Evolutionary conservation across 768 basidiomycete genomes (phyloP), one percentile per base, ranked within the genome.

Genomic region (Calvatia gigantea): DNA sequence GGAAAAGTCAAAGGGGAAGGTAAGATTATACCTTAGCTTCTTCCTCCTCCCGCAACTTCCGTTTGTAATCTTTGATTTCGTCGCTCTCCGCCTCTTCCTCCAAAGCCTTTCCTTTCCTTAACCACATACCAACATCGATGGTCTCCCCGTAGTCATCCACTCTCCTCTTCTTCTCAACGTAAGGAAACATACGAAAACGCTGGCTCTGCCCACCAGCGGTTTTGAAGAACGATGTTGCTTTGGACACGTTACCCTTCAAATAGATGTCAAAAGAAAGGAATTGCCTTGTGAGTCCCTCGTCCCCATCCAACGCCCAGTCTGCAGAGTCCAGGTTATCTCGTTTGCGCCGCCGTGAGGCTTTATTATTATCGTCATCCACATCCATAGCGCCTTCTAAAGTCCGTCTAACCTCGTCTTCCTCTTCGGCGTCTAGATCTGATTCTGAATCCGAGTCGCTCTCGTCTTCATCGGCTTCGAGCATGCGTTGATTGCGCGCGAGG

Each of bases 81-180:
- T 92, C 90, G 33, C 80, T 86, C 69, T 93, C 92, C 0, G 85
- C 87, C 58, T 94, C 89, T 62, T 96, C 90, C 70, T 96, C 94
- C 44, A 97, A 81, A 39, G 89, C 85, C 71, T 89, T 91, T 0
- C 94, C 91, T 65, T 92, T 91, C 58, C 93, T 78, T 56, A 98
- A 68, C 97, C 97, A 99, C 83, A 93, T 89, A 2, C 89, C 94
- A 5, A 98, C 89, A 69, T 98, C 97, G 49, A 98, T 77, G 8
- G 86, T 89, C 75, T 99, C 97, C 7, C 97, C 97, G 67, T 92
- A 99, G 61, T 91, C 91, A 66, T 99, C 97, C 19, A 98, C 91
- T 61, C 90, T 81, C 61, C 93, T 76, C 65, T 89, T 91, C 71
- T 91, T 88, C 72, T 98, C 96, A 27, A 96, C 84, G 61, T 93